Conservation (phyloP, 495 filamentous ascomycete genomes). For the Bathelium albidoporum region DNA sequence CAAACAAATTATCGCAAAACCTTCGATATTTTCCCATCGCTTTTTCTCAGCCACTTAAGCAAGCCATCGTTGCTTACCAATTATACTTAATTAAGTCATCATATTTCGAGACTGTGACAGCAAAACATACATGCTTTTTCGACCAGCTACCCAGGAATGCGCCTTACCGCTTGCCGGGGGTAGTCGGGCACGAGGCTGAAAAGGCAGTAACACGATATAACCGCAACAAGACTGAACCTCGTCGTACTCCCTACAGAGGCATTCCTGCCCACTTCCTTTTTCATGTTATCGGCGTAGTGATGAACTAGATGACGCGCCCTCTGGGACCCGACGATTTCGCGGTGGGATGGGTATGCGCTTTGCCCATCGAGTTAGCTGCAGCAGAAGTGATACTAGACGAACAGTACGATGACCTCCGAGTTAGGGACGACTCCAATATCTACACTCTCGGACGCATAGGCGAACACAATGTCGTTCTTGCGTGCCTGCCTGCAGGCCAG, state of each 20-base stretch:
- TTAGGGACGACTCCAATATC: conserved; percentile 25
- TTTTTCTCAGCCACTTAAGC: neutral
- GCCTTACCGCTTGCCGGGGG: neutral
- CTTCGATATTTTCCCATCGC: neutral
- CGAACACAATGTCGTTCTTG: conserved; percentile 36
- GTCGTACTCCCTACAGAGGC: neutral
- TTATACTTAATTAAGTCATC: neutral
- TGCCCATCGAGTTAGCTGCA: neutral
- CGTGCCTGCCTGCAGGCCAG: conserved; percentile 31
- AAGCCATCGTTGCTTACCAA: neutral
- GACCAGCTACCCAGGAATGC: neutral
- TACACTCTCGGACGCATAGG: conserved; percentile 33
- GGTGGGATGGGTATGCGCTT: neutral
- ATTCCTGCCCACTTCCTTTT: neutral
- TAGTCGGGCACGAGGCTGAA: neutral
- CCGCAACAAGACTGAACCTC: neutral
- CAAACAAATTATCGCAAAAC: neutral
- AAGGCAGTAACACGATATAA: neutral
- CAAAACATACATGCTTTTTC: neutral
- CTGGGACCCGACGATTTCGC: neutral
- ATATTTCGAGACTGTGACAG: neutral
- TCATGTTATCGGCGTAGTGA: neutral
- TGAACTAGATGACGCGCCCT: neutral
- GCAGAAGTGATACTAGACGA: neutral
- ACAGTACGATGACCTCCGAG: neutral